These are phyloP conservation scores for Phyllachora maydis DNA, from an alignment of 2,329 filamentous ascomycete genomes.

Conservation along the genomic window DNA sequence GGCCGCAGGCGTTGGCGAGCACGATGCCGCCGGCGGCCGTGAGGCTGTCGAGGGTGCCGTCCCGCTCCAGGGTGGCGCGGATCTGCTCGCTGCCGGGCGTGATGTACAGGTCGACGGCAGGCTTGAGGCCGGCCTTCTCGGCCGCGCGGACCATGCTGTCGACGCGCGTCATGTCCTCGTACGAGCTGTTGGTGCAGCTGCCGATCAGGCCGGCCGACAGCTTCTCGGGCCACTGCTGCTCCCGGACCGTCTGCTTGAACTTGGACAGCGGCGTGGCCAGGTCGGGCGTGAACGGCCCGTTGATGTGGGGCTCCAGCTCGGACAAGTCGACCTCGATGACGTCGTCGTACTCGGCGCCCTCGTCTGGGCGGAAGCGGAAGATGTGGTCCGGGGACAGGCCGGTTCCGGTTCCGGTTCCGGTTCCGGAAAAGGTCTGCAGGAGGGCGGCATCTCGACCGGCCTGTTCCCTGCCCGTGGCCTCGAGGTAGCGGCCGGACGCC, in stretches of 20 bases:
- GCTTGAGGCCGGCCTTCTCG: constrained; percentile 69
- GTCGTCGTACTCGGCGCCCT: constrained; percentile 72
- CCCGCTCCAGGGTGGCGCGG: constrained; percentile 76
- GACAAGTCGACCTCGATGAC: constrained; percentile 81
- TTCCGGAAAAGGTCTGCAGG: constrained; percentile 35
- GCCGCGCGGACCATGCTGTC: constrained; percentile 89
- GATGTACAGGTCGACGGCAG: constrained; percentile 82
- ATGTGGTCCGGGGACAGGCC: too few relatives aligned
- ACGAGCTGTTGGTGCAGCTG: constrained; percentile 97
- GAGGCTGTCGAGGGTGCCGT: constrained; percentile 73
- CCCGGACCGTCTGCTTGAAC: constrained; percentile 68
- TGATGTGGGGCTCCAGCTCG: constrained; percentile 83
- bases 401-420: constrained; percentile 16
- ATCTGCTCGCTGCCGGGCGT: constrained; percentile 96
- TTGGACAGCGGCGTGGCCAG: constrained; percentile 78
- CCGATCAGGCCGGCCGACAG: constrained; percentile 90
- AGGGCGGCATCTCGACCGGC: constrained; percentile 51
- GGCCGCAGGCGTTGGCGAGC: constrained; percentile 85
- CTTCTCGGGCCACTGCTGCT: constrained; percentile 76
- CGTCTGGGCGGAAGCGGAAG: constrained; percentile 56
- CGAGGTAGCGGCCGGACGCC: constrained; percentile 67
- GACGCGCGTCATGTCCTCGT: constrained; percentile 93
- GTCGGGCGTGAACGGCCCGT: constrained; percentile 92
- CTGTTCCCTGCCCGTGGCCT: constrained; percentile 57
- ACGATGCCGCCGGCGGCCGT: constrained; percentile 71